phyloP scores from a whole-genome alignment of 2,329 filamentous ascomycete genomes.

The Aureobasidium sp. region DNA sequence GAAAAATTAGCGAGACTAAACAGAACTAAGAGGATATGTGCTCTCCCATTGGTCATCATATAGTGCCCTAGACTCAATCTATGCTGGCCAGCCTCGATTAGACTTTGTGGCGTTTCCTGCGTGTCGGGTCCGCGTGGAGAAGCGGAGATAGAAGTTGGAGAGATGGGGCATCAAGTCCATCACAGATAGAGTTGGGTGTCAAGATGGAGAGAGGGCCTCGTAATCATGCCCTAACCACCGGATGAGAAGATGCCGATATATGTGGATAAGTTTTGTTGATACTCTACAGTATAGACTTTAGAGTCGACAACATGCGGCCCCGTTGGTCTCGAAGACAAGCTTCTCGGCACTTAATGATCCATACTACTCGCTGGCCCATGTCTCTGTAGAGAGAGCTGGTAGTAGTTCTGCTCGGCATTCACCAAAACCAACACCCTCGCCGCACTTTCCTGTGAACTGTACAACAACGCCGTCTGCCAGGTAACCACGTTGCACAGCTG shows the following conservation, averaged over 20 bases:
- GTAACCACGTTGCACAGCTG: conserved; percentile 29
- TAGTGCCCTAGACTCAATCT: too few species aligned
- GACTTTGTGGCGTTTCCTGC: too few species aligned
- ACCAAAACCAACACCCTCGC: conserved; percentile 33
- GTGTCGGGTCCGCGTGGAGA: too few species aligned
- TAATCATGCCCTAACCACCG: not conserved
- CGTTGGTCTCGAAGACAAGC: not conserved
- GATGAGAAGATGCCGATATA: not conserved
- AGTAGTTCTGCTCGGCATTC: conserved; percentile 31
- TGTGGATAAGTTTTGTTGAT: not conserved
- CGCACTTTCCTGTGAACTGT: conserved; percentile 29
- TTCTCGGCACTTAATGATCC: not conserved
- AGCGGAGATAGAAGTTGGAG: too few species aligned
- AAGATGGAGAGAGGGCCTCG: too few species aligned
- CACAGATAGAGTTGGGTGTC: too few species aligned
- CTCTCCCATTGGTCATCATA: too few species aligned
- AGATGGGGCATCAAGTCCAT: too few species aligned
- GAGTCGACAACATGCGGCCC: not conserved
- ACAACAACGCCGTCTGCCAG: conserved; percentile 37
- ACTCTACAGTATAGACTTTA: not conserved
- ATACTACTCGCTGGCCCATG: conserved; percentile 10
- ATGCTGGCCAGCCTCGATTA: too few species aligned
- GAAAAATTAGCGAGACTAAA: too few species aligned
- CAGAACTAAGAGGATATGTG: too few species aligned
- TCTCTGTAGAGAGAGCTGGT: conserved; percentile 19